Evolutionary conservation across 345 rosid genomes (phyloP), one percentile per base, ranked within the genome.

Genomic region (Draba incana): DNA sequence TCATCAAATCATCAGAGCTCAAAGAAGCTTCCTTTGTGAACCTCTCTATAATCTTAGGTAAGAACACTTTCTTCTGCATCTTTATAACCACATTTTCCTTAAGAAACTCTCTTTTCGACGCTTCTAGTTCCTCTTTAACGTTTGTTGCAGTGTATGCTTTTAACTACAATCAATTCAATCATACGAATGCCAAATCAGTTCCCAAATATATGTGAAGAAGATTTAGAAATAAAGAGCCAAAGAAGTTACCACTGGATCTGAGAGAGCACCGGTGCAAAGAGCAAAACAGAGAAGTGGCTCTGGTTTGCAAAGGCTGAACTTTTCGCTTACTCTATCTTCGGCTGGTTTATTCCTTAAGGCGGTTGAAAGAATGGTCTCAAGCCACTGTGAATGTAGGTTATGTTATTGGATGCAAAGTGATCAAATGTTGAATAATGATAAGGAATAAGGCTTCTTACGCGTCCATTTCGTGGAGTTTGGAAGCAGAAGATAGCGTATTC

Each of bases 401-500:
- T 24, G 41, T 20, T 11, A 45, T 23, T 27, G 65, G 15, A 60
- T 43, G 13, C n/a, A 43, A 38, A 60, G 64, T 60, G 3, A 3
- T 25, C 37, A 60, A 60, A 20, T 8, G 35, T 23, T 51, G 23
- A 13, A 56, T 27, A n/a, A 28, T 5, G 28, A 25, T 14, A 60
- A 37, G 47, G 59, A 31, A 41, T 44, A 10, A 41, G 57, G 64
- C 3, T 8, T 72, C 69, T 44, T 90, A 92, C 98, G 81, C 89
- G 74, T 56, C 97, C 98, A 42, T 68, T 78, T 53, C 97, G 79
- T 47, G 86, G 90, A 70, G 93, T 76, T 8, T 69, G 84, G 73
- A 92, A 75, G 76, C 97, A 72, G 62, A 92, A 83, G 75, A 92
- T 82, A 6, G 90, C 86, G 75, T 86, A 86, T 82, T 92, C 93